Evolutionary conservation across 345 rosid genomes (phyloP), one percentile per base, ranked within the genome.

Genomic region (Salix udensis): DNA sequence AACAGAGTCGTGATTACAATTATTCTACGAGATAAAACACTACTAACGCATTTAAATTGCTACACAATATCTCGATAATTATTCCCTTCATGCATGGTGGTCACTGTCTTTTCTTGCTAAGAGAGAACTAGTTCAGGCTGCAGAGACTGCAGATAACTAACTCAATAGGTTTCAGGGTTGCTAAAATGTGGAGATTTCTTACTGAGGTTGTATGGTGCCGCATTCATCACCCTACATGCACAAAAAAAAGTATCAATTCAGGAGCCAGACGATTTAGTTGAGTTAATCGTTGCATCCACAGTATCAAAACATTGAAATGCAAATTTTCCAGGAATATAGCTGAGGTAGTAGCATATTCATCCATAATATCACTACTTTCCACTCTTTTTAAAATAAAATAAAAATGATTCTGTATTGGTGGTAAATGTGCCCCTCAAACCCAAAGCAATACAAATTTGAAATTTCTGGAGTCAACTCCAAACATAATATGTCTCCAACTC

Each of bases 161-260:
- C 64, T 81, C 83, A 82, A 44, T 42, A 72, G 21, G 81, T 58
- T 53, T 77, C 87, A 23, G 48, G 76, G 1, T 80, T 73, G 16
- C 73, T 52, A 16, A 75, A 71, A 72, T 88, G 93, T 7, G 80
- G 77, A 82, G 86, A 80, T 75, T 79, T 86, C 85, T 83, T 87
- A 82, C 76, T 23, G 19, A 72, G 68, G 60, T 65, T 74, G 77
- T 93, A 91, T 36, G 97, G 97, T 19, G 87, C 84, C 39, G 88
- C 81, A 81, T 78, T 88, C 86, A 80, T 82, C 1, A 77, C 81
- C 84, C 98, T 95, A 81, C 70, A 85, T 62, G 40, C 76, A 77
- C 72, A 75, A 40, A 79, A 12, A 12, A 7, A 68, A 31, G 42
- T 30, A 37, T 28, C 30, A 31, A 16, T 28, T 50, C 68, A 58